These are phyloP conservation scores for Paracorniculantispora psalliotae DNA, from an alignment of 2,329 filamentous ascomycete species.

Conservation along the genomic window DNA sequence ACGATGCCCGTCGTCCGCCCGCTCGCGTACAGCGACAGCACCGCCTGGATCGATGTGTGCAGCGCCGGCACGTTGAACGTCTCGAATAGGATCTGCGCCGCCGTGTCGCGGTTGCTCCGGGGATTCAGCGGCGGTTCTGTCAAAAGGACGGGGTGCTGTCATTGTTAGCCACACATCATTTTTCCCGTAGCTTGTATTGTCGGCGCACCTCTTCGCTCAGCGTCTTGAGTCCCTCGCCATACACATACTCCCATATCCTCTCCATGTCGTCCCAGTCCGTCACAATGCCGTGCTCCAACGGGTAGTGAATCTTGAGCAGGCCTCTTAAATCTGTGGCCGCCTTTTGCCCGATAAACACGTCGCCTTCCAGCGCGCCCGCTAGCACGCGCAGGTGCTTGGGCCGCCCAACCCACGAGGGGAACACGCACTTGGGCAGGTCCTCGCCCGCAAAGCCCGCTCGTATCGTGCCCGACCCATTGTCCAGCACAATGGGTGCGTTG, in stretches of 20 bases:
- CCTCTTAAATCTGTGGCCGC: slow-evolving; percentile 84
- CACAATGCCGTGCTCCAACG: slow-evolving; percentile 94
- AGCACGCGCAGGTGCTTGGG: slow-evolving; percentile 93
- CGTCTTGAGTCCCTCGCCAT: slow-evolving; percentile 91
- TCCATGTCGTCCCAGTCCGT: slow-evolving; percentile 99
- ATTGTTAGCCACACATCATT: no score
- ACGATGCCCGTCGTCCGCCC: slow-evolving; percentile 95
- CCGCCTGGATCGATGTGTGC: slow-evolving; percentile 95
- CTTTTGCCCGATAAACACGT: slow-evolving; percentile 92
- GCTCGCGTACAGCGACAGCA: slow-evolving; percentile 91
- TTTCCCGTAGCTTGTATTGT: not conserved
- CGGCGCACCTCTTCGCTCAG: slow-evolving; percentile 82
- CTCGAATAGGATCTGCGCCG: slow-evolving; percentile 96
- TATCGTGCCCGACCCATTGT: slow-evolving; percentile 98
- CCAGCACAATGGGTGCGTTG: slow-evolving; percentile 97
- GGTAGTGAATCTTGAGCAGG: slow-evolving; percentile 91
- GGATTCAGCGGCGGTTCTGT: slow-evolving; percentile 96
- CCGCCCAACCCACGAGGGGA: slow-evolving; percentile 93
- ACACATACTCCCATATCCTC: slow-evolving; percentile 97
- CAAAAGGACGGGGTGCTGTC: slow-evolving; percentile 87
- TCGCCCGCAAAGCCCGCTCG: slow-evolving; percentile 95
- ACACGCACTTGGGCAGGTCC: slow-evolving; percentile 92
- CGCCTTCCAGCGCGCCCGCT: slow-evolving; percentile 92
- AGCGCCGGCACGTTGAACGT: slow-evolving; percentile 97
- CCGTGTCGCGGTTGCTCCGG: slow-evolving; percentile 89